phyloP scores from a whole-genome alignment of 441 rosid species.

The Corymbia citriodora region DNA sequence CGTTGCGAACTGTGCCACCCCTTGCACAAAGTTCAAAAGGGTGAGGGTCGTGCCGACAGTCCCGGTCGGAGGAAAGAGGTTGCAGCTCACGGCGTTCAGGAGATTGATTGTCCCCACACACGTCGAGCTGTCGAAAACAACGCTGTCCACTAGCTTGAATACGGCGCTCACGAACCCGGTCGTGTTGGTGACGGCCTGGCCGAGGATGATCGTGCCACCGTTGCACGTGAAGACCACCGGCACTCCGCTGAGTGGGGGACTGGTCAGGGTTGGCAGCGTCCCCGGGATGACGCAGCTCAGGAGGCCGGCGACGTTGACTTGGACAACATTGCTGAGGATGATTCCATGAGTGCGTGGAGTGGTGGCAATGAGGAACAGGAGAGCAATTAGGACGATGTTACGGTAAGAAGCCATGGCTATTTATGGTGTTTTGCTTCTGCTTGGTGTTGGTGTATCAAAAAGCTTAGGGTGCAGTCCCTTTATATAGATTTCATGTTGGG shows the following conservation, averaged over 20 bases:
- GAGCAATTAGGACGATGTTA: neutral
- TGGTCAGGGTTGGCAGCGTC: neutral
- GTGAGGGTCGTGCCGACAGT: neutral
- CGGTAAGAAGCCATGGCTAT: neutral
- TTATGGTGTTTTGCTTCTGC: neutral
- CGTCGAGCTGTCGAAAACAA: neutral
- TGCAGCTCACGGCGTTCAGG: neutral
- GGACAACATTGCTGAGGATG: neutral
- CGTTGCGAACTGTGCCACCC: neutral
- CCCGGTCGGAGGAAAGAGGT: neutral
- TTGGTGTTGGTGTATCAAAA: neutral
- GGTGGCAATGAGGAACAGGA: neutral
- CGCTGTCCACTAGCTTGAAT: neutral
- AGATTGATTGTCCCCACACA: neutral
- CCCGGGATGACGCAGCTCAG: neutral
- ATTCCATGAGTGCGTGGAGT: neutral
- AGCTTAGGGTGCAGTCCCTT: neutral
- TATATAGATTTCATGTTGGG: neutral
- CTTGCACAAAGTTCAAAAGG: neutral
- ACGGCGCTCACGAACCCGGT: neutral
- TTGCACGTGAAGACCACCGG: neutral
- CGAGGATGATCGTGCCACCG: neutral
- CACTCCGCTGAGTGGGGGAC: neutral
- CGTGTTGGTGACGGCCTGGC: neutral
- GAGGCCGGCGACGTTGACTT: neutral